Evolutionary conservation across 768 basidiomycete species (phyloP), one percentile per base, ranked within the genome.

Genomic region (Trametes cingulata): DNA sequence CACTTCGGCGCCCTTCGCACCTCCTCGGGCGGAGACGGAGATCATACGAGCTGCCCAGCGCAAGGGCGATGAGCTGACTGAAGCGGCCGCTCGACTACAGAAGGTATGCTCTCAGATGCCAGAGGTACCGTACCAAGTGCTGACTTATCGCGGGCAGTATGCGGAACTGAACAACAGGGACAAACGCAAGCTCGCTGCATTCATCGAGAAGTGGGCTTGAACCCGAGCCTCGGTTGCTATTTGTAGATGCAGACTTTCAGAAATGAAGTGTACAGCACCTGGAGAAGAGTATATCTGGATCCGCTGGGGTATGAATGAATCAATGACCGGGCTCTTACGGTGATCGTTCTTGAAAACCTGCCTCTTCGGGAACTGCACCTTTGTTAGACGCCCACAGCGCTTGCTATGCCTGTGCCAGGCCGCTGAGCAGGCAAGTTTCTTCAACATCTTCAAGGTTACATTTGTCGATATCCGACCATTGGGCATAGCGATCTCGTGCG

Each of bases 1-100:
- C 29, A 69, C 66, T 10, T 67, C 62, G 2, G 58, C 65, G 17
- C 66, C 66, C 14, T 67, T 66, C 37, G 40, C 57, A 2, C 60
- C 52, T 12, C 33, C 53, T 13, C 39, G 36, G 1, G 41, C n/a
- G 5, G 36, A 51, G 37, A 50, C 6, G 1, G 46, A 48, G 15
- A 10, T 62, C 47, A 25, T 33, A 14, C 22, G 49, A 1, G 39
- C 29, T 1, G 27, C 58, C 5, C 55, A 52, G 6, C n/a, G 37
- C 5, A 56, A 36, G 25, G 55, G 52, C 2, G 52, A 58, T 2
- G 45, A 57, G 22, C 40, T 65, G 10, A 62, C 39, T 2, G 15
- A 17, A 10, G 45, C 62, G n/a, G 47, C 63, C 2, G 19, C 33
- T 36, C 20, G 48, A 25, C 50, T 65, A 10, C 60, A 65, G 46